phyloP scores from a whole-genome alignment of 2,329 filamentous ascomycete genomes.

The Fusarium tjaetaba region DNA sequence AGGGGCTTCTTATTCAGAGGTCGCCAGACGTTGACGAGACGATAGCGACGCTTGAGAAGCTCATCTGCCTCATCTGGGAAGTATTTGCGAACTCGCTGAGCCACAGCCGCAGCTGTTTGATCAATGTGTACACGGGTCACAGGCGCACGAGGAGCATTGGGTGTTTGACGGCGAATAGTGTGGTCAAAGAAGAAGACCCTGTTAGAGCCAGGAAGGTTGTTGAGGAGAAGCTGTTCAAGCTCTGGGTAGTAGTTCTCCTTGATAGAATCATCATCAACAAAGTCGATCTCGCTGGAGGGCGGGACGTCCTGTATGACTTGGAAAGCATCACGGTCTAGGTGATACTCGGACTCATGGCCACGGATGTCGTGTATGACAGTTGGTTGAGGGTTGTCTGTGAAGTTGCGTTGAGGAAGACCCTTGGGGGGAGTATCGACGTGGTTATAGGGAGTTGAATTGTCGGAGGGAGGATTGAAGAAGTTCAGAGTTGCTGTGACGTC shows the following conservation, averaged over 20 bases:
- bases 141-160: constrained; percentile 70
- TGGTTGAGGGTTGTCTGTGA: constrained; percentile 57
- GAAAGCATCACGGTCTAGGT: constrained; percentile 80
- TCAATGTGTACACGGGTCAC: constrained; percentile 84
- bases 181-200: constrained; percentile 85
- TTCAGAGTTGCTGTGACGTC: constrained; percentile 69
- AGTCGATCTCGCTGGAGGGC: constrained; percentile 61
- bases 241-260: constrained; percentile 83
- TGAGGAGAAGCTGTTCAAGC: constrained; percentile 76
- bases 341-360: constrained; percentile 72
- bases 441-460: constrained; percentile 70
- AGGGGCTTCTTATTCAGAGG: constrained; percentile 68
- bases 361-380: constrained; percentile 78
- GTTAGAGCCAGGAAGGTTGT: constrained; percentile 71
- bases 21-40: constrained; percentile 90
- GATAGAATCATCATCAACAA: constrained; percentile 76
- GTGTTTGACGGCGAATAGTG: constrained; percentile 77
- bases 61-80: constrained; percentile 72
- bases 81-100: constrained; percentile 73
- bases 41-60: constrained; percentile 74
- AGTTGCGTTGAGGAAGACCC: constrained; percentile 74
- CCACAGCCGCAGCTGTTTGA: constrained; percentile 75
- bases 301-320: constrained; percentile 68
- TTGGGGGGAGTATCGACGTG: constrained; percentile 72
- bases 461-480: constrained; percentile 71